Evolutionary conservation across 106 monocot species (phyloP).

Genomic region (Dendrobium chrysotoxum): DNA sequence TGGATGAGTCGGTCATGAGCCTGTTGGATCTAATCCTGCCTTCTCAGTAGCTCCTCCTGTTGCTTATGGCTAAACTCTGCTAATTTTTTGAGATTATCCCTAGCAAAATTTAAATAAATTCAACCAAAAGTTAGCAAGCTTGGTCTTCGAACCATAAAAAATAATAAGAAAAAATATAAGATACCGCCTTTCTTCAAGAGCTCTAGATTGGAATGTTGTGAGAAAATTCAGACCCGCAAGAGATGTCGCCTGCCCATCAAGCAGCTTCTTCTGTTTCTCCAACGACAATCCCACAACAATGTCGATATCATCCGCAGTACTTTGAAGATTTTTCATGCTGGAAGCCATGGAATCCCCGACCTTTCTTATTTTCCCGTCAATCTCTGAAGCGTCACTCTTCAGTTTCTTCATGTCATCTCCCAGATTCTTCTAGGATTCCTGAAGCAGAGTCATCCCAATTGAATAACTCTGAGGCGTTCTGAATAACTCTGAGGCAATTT

Average conservation of each 20-base stretch:
- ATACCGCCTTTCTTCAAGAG: no score
- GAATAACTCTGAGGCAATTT: slow-evolving; percentile 45
- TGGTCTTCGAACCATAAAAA: slow-evolving; percentile 43
- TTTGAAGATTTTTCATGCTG: slow-evolving; percentile 67
- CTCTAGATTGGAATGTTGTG: no score
- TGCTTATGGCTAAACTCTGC: slow-evolving; percentile 62
- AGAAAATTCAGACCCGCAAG: no score
- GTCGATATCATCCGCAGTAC: slow-evolving; percentile 49
- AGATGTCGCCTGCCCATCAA: no score
- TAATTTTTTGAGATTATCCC: slow-evolving; percentile 54
- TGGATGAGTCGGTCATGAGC: slow-evolving; percentile 67
- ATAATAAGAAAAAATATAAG: slow-evolving; percentile 23
- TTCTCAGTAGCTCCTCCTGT: no score
- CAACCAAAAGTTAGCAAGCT: no score
- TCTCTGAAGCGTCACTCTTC: slow-evolving; percentile 37
- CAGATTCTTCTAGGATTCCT: slow-evolving; percentile 51
- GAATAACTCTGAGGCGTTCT: no score
- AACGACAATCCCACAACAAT: slow-evolving; percentile 17
- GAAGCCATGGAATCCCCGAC: slow-evolving; percentile 58
- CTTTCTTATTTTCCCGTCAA: slow-evolving; percentile 45
- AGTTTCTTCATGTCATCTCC: slow-evolving; percentile 60
- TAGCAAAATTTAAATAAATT: no score
- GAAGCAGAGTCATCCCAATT: slow-evolving; percentile 40
- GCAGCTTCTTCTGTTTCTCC: no score
- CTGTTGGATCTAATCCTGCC: slow-evolving; percentile 69